A percentile compares a stretch with the other conserved stretches of the same genome.
These are phyloP conservation scores for Gossypium davidsonii DNA, from an alignment of 441 rosid species.

Conservation along the genomic window DNA sequence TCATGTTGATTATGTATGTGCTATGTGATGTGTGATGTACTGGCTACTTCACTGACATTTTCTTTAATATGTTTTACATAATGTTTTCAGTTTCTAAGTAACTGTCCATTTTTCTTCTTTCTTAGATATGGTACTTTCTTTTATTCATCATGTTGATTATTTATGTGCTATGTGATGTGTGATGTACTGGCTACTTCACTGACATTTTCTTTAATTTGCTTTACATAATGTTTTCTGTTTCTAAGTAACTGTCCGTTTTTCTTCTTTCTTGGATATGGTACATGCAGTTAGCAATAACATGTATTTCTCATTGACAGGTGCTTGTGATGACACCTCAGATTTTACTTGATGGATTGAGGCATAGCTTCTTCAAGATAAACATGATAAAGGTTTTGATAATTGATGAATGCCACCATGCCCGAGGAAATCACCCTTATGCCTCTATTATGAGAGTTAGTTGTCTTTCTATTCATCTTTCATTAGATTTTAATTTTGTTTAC, in stretches of 20 bases:
- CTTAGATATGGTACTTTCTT: background rate
- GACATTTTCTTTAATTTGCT: too few species aligned
- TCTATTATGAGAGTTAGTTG: slow-evolving; percentile 69
- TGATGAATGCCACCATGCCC: slow-evolving; percentile 92
- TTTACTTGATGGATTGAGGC: slow-evolving; percentile 69
- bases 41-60: background rate
- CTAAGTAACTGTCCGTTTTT: background rate
- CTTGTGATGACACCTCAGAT: slow-evolving; percentile 97
- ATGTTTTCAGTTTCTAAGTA: too few species aligned
- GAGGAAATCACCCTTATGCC: slow-evolving; percentile 70
- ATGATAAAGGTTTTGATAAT: slow-evolving; percentile 70
- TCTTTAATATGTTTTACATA: too few species aligned
- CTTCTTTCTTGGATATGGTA: background rate
- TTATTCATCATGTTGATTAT: too few species aligned
- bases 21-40: background rate
- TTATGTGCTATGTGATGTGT: too few species aligned
- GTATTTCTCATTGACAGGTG: slow-evolving; percentile 39
- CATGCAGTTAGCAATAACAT: background rate
- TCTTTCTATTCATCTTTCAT: background rate
- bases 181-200: too few species aligned
- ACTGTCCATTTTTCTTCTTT: too few species aligned
- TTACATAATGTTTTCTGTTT: too few species aligned
- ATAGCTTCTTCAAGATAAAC: slow-evolving; percentile 45
- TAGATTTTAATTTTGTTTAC: background rate
- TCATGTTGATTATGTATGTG: background rate